These are phyloP conservation scores for Microascus cirrosus DNA, from an alignment of 2,329 filamentous ascomycete species.

Conservation along the genomic window DNA sequence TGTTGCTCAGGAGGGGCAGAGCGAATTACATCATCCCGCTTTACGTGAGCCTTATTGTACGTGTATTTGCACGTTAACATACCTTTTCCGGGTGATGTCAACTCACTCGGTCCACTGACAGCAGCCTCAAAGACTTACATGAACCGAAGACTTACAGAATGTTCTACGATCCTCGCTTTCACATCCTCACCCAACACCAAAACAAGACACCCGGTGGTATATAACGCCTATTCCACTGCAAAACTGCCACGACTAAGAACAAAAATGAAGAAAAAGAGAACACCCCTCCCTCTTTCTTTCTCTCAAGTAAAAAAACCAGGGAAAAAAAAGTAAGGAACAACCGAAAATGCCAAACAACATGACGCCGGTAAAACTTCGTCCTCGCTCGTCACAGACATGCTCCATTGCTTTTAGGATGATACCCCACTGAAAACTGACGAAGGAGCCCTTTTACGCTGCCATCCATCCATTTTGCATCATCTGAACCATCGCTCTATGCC, in stretches of 20 bases:
- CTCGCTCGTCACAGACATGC: not conserved
- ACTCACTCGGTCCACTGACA: not conserved
- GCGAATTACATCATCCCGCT: not conserved
- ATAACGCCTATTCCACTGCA: not conserved
- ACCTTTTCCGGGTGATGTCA: not conserved
- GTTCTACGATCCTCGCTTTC: not conserved
- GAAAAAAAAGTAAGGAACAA: not conserved
- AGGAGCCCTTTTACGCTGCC: no score
- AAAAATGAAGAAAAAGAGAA: not conserved
- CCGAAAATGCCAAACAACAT: not conserved
- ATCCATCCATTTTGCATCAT: no score
- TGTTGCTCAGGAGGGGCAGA: not conserved
- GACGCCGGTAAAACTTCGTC: not conserved
- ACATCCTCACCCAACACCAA: not conserved
- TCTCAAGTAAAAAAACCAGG: not conserved
- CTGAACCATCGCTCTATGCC: no score
- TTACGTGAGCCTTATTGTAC: not conserved
- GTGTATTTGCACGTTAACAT: not conserved
- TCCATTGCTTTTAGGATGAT: not conserved
- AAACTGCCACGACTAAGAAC: not conserved
- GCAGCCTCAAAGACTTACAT: not conserved
- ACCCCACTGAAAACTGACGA: no score
- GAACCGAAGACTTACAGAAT: not conserved
- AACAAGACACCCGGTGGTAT: not conserved
- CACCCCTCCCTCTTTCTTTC: not conserved